phyloP scores from a whole-genome alignment of 1,284 basidiomycete genomes.

The Leccinum olivaceoglutinosum region DNA sequence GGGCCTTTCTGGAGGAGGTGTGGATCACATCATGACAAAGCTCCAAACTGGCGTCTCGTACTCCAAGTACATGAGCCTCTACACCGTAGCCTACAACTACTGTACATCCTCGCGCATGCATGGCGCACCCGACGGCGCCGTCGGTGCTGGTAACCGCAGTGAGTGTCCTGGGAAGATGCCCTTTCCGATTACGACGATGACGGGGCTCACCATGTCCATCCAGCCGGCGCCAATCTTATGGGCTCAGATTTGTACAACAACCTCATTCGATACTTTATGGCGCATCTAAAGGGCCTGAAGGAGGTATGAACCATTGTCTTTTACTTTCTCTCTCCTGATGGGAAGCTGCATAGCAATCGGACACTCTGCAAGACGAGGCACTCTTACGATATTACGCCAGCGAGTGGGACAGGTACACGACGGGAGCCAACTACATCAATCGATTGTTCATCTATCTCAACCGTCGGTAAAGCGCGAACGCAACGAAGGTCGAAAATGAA shows the following conservation, averaged over 20 bases:
- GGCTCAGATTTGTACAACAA: slow-evolving; percentile 93
- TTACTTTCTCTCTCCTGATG: slow-evolving; percentile 8
- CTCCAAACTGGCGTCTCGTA: slow-evolving; percentile 87
- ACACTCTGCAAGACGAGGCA: slow-evolving; percentile 79
- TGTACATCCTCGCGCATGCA: slow-evolving; percentile 90
- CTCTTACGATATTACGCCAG: slow-evolving; percentile 87
- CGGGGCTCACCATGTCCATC: slow-evolving; percentile 15
- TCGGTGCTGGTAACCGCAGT: slow-evolving; percentile 57
- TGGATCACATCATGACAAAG: slow-evolving; percentile 91
- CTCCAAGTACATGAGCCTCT: slow-evolving; percentile 88
- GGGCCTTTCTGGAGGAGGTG: slow-evolving; percentile 84
- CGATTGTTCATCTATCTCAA: slow-evolving; percentile 96
- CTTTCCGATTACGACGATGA: slow-evolving; percentile 16
- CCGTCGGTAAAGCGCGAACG: slow-evolving; percentile 97
- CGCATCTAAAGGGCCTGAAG: slow-evolving; percentile 68
- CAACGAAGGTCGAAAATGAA: slow-evolving; percentile 94
- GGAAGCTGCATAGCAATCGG: slow-evolving; percentile 54
- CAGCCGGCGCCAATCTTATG: slow-evolving; percentile 91
- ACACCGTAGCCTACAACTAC: slow-evolving; percentile 95
- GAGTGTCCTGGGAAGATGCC: slow-evolving; percentile 29
- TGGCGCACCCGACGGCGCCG: slow-evolving; percentile 42
- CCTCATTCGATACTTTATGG: slow-evolving; percentile 76
- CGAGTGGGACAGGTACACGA: slow-evolving; percentile 97
- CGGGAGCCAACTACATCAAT: slow-evolving; percentile 93
- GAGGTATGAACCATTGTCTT: slow-evolving; percentile 43